A percentile compares a stretch with the other conserved stretches of the same genome.
Conservation (phyloP, 441 rosid species). For the Populus tomentosa region DNA sequence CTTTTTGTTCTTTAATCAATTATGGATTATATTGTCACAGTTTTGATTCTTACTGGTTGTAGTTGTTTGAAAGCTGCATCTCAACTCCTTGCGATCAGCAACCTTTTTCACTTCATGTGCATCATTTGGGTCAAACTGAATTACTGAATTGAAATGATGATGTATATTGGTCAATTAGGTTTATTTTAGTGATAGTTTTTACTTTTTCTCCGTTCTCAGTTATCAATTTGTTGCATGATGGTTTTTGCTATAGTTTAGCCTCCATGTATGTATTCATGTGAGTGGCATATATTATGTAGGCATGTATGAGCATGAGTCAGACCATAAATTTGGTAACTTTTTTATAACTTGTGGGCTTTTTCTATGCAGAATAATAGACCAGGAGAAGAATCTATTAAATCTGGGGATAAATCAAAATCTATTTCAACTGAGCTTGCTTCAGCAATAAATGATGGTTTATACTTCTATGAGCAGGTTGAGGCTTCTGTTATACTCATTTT, state of each 20-base stretch:
- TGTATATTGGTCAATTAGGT: background rate
- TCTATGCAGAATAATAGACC: conserved; percentile 65
- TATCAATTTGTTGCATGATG: background rate
- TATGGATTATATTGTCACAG: background rate
- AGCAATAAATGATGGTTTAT: conserved; percentile 87
- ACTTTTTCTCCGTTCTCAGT: background rate
- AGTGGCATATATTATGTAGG: background rate
- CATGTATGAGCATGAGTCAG: background rate
- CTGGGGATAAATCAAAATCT: conserved; percentile 38
- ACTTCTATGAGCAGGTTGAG: conserved; percentile 85
- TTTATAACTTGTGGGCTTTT: conserved; percentile 17
- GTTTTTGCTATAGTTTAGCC: background rate
- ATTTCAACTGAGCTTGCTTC: conserved; percentile 78
- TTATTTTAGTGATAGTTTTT: background rate
- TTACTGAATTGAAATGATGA: background rate
- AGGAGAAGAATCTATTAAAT: conserved; percentile 44
- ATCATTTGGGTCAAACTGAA: background rate
- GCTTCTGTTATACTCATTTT: conserved; percentile 9
- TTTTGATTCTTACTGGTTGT: background rate
- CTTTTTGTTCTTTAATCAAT: background rate
- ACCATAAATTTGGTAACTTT: background rate
- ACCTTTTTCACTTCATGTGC: background rate
- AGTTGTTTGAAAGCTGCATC: background rate
- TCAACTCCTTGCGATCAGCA: background rate
- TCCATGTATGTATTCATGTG: background rate